Base-by-base conservation (phyloP, 2,329 filamentous ascomycete genomes). In the Microdochium bolleyi region DNA sequence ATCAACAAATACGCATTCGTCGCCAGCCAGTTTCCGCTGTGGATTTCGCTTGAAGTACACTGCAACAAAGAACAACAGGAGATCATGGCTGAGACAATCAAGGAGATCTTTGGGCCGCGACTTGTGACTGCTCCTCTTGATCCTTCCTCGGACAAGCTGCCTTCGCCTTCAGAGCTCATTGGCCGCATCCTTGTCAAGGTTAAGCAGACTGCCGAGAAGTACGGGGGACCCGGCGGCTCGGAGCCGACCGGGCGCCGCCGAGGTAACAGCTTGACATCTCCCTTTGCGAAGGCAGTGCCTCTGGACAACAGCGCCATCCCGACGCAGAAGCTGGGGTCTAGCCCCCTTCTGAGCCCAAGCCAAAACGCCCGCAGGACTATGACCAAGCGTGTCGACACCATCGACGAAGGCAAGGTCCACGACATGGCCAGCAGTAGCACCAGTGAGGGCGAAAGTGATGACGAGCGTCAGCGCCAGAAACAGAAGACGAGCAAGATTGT, bases 1-100 rank as follows among this genome's bases (percentile, higher is more conserved):
- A 94, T 99, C 67, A 89, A 92, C 69, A 92, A 92, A 66, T 96
- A 96, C 66, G 94, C 94, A 2, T 99, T 99, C 64, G 78, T 85
- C 58, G 86, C 87, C 53, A 91, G 89, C n/a, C 82, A 81, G 22
- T 96, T 92, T 60, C 94, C 94, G 1, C 77, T 99, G 16, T 95
- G 94, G 74, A 85, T 99, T 56, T 97, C 94, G 1, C 85, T 99
- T 14, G 94, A 99, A 68, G 92, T 97, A 3, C 94, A 97, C 66
- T 97, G 94, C 78, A 88, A 82, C 60, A 73, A 84, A 2, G 75
- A 84, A 13, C 94, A 97, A 66, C 94, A 99, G 68, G 76, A 82
- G 21, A 80, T 83, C 48, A 97, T 99, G 94, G 88, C 91, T 22
- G 83, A 87, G 55, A 94, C 89, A 57, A 95, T 97, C 82, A 87